Evolutionary conservation across 345 rosid species (phyloP), one percentile per base, ranked within the genome.

Genomic region (Camelina sativa): DNA sequence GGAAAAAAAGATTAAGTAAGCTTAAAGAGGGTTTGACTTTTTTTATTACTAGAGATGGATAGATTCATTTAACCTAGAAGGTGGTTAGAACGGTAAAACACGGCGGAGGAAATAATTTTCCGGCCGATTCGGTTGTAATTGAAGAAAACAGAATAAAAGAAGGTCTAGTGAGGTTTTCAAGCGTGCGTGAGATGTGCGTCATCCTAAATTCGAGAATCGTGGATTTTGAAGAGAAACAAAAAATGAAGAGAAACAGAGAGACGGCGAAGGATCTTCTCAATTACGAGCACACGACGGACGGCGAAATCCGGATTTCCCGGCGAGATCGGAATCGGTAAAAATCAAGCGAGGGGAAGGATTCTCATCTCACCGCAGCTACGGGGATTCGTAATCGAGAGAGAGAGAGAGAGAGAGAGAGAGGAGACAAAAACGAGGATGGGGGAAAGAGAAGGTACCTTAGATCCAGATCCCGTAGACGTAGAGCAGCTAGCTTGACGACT

Each of bases 391-490:
- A 53, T 53, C 20, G 10, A 38, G 19, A 23, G 19, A 43, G 43
- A 52, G 65, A 61, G 62, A 40, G 69, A 61, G 46, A 62, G 55
- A 65, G 11, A 7, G 52, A 46, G 68, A 61, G 61, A 76, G 22
- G 48, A 66, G 28, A 35, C 6, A 17, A n/a, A 28, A 28, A 3
- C 30, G 30, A 28, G 30, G 30, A 28, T 28, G 5, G 30, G 30
- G 1, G 30, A 44, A 17, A 63, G 47, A 19, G 57, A 63, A 53
- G 40, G 41, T 78, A 89, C 97, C 94, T 91, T 89, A 81, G 94
- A 89, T 89, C 91, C 88, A 82, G 79, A 79, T 70, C 77, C 83
- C 40, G 87, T 75, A 44, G 88, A 79, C 20, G 84, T 73, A 12
- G 85, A 80, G 66, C 80, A 73, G 72, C 76, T 57, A 40, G 69